Conservation (phyloP, 306 rosid species). For the Ammopiptanthus mongolicus region DNA sequence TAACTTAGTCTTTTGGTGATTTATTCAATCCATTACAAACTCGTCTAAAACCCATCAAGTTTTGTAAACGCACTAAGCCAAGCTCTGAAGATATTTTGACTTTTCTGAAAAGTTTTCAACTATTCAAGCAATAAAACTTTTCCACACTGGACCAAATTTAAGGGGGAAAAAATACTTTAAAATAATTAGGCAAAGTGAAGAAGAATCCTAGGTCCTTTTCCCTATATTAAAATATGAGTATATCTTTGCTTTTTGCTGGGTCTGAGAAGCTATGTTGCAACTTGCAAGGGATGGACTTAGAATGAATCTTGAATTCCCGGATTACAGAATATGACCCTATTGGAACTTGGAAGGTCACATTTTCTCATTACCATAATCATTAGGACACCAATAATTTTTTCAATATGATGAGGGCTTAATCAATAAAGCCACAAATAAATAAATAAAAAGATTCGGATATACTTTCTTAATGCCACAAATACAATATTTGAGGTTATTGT, state of each 20-base stretch:
- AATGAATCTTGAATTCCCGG: slow-evolving; percentile 11
- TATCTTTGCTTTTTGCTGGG: slow-evolving; percentile 9
- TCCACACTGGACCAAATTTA: neutral
- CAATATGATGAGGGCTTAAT: neutral
- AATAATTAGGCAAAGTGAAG: neutral
- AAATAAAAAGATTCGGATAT: neutral
- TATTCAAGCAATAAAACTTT: neutral
- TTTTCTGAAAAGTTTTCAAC: neutral
- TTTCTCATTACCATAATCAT: slow-evolving; percentile 6
- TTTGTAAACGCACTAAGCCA: neutral
- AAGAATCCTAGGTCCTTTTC: neutral
- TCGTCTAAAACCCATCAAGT: neutral
- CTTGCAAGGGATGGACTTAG: slow-evolving; percentile 4
- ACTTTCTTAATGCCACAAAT: neutral
- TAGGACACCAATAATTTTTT: neutral
- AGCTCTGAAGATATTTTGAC: neutral
- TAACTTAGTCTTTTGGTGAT: neutral
- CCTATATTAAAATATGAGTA: neutral
- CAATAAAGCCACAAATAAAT: neutral
- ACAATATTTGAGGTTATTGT: too few relatives aligned
- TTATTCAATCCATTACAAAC: slow-evolving; percentile 1
- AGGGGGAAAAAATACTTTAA: neutral
- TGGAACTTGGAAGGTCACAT: slow-evolving; percentile 27
- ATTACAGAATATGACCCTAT: slow-evolving; percentile 19
- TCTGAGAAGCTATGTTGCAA: slow-evolving; percentile 26